phyloP scores from a whole-genome alignment of 139 green algal species.

The Nannochloris sp. region DNA sequence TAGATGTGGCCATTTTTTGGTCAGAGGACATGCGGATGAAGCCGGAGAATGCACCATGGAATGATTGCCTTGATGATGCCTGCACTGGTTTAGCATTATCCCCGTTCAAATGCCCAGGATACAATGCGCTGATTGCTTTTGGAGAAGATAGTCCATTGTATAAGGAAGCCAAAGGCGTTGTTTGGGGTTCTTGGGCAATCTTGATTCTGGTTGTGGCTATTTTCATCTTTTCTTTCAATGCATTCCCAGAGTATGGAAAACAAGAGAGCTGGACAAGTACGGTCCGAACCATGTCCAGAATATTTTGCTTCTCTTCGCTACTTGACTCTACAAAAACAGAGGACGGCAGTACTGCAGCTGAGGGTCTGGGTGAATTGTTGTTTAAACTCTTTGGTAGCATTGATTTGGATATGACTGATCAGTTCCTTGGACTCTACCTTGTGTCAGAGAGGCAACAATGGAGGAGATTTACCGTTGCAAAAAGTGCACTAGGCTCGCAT shows the following conservation, averaged over 20 bases:
- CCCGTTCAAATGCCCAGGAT: background rate
- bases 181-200: background rate
- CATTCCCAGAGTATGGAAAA: conserved; percentile 24
- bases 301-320: conserved; percentile 3
- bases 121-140: background rate
- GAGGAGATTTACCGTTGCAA: conserved; percentile 7
- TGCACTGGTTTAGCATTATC: background rate
- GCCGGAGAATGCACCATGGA: conserved; percentile 11
- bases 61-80: background rate
- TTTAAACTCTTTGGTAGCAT: conserved; percentile 25
- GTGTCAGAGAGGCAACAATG: conserved; percentile 20
- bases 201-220: background rate
- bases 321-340: conserved; percentile 8
- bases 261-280: conserved; percentile 18
- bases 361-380: conserved; percentile 18
- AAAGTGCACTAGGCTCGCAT: conserved; percentile 3
- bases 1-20: background rate
- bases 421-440: conserved; percentile 17
- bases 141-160: background rate
- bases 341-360: conserved; percentile 1
- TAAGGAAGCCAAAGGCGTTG: background rate
- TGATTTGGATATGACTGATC: conserved; percentile 27
- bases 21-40: background rate
- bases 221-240: conserved; percentile 20
- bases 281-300: background rate